These are phyloP conservation scores for Saccharomyces hybrid DNA, from an alignment of 1,139 yeast genomes.

Conservation along the genomic window DNA sequence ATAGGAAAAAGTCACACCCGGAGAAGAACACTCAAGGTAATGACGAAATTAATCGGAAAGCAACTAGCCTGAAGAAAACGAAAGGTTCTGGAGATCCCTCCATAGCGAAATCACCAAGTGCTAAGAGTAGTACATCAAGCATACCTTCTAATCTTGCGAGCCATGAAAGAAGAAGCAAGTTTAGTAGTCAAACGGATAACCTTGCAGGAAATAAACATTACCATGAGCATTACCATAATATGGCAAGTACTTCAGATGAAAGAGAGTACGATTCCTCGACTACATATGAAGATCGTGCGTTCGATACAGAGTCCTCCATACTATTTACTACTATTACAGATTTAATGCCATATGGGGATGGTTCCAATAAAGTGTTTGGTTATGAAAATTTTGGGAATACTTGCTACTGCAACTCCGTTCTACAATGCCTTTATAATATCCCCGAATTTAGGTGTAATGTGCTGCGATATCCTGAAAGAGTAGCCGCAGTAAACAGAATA, in stretches of 20 bases:
- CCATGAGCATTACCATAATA: not conserved
- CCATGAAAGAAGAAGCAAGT: not conserved
- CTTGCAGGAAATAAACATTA: not conserved
- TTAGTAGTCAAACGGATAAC: not conserved
- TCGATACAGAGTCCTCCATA: not conserved
- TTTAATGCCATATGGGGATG: constrained; percentile 47
- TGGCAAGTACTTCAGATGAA: not conserved
- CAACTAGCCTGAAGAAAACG: not conserved
- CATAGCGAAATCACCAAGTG: not conserved
- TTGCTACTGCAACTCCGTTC: constrained; percentile 87
- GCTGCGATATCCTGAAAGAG: constrained; percentile 38
- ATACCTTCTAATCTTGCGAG: not conserved
- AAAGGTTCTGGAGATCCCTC: not conserved
- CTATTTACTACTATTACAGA: constrained; percentile 5
- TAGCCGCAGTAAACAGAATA: not conserved
- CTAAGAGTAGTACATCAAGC: not conserved
- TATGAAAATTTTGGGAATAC: constrained; percentile 94
- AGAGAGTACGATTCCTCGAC: not conserved
- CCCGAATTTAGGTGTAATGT: constrained; percentile 59
- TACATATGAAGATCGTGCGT: not conserved
- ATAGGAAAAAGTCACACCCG: constrained; percentile 5
- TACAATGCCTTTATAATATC: constrained; percentile 80
- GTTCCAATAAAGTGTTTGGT: constrained; percentile 72
- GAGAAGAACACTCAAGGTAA: not conserved
- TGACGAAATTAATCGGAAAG: not conserved